phyloP scores from a whole-genome alignment of 1,139 yeast species.

The Debaryomycetaceae sp. region DNA sequence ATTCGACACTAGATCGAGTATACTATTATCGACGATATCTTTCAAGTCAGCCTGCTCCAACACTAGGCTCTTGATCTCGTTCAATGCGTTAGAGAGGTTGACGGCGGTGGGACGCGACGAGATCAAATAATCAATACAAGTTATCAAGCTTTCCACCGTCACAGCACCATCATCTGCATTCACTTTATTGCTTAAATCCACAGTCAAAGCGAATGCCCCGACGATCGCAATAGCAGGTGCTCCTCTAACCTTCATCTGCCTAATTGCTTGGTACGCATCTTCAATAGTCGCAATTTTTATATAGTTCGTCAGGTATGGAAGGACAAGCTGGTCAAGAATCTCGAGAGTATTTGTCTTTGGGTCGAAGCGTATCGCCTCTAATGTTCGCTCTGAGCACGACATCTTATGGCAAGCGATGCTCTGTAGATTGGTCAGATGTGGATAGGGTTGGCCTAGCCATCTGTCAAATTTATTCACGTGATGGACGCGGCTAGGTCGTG shows the following conservation, averaged over 20 bases:
- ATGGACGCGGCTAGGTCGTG: no score
- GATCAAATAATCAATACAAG: conserved; percentile 53
- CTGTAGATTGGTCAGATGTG: no score
- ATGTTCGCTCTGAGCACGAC: conserved; percentile 19
- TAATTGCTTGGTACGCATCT: conserved; percentile 76
- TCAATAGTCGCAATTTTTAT: conserved; percentile 46
- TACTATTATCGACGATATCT: conserved; percentile 12
- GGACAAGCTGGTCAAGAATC: conserved; percentile 68
- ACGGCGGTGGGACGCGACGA: conserved; percentile 94
- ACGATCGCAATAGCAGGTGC: conserved; percentile 98
- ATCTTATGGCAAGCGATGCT: no score
- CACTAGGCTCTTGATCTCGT: conserved; percentile 39
- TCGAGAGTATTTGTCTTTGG: conserved; percentile 33
- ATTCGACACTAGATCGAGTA: conserved; percentile 29
- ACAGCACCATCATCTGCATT: conserved; percentile 9
- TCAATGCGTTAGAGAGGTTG: conserved; percentile 71
- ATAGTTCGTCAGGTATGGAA: conserved; percentile 73
- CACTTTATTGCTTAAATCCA: conserved; percentile 36
- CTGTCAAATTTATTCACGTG: no score
- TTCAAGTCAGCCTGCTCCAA: conserved; percentile 6
- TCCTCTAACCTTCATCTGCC: conserved; percentile 89
- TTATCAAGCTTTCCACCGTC: conserved; percentile 19
- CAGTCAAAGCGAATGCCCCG: conserved; percentile 75
- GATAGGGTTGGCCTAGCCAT: no score
- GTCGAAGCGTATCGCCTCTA: conserved; percentile 66